A percentile compares a stretch with the other conserved stretches of the same genome.
phyloP scores from a whole-genome alignment of 768 basidiomycete species.

The Xerocomellus chrysenteron region DNA sequence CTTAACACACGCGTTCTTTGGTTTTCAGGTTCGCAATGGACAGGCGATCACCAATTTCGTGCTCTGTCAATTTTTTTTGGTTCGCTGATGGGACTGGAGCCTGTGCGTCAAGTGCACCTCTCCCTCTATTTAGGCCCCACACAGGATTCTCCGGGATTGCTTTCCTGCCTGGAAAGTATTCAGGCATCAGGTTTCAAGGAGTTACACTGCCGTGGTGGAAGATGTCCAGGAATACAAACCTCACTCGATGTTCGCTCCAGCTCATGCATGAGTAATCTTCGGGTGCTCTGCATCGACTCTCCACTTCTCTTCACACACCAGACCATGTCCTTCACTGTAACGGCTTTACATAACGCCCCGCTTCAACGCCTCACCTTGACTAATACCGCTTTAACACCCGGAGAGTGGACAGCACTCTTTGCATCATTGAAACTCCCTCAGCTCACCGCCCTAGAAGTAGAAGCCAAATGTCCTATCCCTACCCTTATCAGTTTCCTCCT shows the following conservation, averaged over 20 bases:
- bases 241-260: not conserved
- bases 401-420: too few species aligned
- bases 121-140: not conserved
- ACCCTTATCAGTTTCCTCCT: too few species aligned
- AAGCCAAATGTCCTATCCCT: too few species aligned
- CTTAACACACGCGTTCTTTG: too few species aligned
- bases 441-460: too few species aligned
- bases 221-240: not conserved
- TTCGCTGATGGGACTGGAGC: not conserved
- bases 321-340: not conserved
- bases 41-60: not conserved
- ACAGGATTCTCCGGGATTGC: not conserved
- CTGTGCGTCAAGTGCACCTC: not conserved
- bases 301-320: not conserved
- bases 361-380: too few species aligned
- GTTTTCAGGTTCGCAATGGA: not conserved
- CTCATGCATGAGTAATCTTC: not conserved
- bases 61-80: not conserved
- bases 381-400: too few species aligned
- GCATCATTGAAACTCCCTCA: too few species aligned
- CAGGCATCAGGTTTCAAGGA: not conserved
- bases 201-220: not conserved
- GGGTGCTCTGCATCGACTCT: not conserved
- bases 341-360: too few species aligned
- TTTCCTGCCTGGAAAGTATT: not conserved